These are phyloP conservation scores for Chenopodium formosanum DNA, from an alignment of 148 eudicot genomes.

Conservation along the genomic window DNA sequence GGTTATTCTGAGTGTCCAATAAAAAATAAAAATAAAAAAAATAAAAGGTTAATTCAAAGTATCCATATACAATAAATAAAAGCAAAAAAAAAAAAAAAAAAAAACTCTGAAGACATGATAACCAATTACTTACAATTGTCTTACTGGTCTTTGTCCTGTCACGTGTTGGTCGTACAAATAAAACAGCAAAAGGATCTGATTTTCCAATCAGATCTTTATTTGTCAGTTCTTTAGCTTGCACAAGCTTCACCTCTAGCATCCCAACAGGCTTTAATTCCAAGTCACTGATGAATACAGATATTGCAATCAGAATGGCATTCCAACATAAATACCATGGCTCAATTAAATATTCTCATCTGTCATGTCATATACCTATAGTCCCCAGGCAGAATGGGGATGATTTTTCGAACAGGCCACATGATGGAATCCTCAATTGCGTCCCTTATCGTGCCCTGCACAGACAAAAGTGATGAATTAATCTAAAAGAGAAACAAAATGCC, in stretches of 20 bases:
- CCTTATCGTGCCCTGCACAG: conserved; percentile 67
- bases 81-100: not conserved
- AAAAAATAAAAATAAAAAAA: not conserved
- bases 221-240: conserved; percentile 88
- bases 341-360: not conserved
- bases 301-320: conserved; percentile 4
- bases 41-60: conserved; percentile 1
- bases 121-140: conserved; percentile 61
- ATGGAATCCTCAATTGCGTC: conserved; percentile 98
- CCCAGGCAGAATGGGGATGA: conserved; percentile 91
- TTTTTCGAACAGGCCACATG: conserved; percentile 95
- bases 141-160: conserved; percentile 84
- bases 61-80: not conserved
- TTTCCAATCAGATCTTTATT: conserved; percentile 95
- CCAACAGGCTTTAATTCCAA: conserved; percentile 96
- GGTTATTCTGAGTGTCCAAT: conserved; percentile 53
- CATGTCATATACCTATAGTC: conserved; percentile 65
- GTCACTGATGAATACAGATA: conserved; percentile 44
- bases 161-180: conserved; percentile 76
- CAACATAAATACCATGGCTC: not conserved
- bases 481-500: not conserved
- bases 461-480: not conserved
- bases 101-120: conserved; percentile 5
- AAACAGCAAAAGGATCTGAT: conserved; percentile 92
- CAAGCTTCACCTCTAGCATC: conserved; percentile 90